Evolutionary conservation across 352 stramenopile genomes (phyloP).

Genomic region (Phytophthora macrochlamydospora): DNA sequence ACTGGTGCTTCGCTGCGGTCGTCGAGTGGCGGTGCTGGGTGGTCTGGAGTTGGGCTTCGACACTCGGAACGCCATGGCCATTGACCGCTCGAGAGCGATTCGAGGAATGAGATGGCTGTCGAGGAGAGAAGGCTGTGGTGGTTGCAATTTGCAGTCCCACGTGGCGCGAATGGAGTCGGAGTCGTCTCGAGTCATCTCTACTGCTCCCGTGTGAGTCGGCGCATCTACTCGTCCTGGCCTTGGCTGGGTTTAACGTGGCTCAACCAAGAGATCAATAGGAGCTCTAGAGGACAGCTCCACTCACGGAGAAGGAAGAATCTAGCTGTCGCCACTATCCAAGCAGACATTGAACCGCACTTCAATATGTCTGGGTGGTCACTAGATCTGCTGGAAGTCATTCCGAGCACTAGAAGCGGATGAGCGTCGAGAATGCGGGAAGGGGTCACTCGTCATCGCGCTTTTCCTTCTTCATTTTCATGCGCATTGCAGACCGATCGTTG

Average conservation of each 20-base stretch:
- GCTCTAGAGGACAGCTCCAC: background rate
- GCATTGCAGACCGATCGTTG: too few relatives aligned
- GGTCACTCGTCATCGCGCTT: too few relatives aligned
- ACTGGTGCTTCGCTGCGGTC: background rate
- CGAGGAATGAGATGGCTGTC: slow-evolving; percentile 1
- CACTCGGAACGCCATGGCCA: slow-evolving; percentile 2
- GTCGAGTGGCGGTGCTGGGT: slow-evolving; percentile 1
- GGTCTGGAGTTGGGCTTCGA: slow-evolving; percentile 16
- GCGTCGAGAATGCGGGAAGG: too few relatives aligned
- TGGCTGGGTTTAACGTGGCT: background rate
- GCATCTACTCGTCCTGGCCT: background rate
- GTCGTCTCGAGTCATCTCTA: background rate
- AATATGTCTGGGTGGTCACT: too few relatives aligned
- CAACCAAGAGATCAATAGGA: background rate
- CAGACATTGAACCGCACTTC: too few relatives aligned
- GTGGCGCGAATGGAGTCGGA: background rate
- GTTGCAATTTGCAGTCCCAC: too few relatives aligned
- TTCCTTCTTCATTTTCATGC: too few relatives aligned
- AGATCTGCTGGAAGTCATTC: too few relatives aligned
- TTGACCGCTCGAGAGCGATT: slow-evolving; percentile 5
- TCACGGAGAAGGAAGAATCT: background rate
- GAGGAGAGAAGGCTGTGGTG: too few relatives aligned
- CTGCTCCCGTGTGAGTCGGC: background rate
- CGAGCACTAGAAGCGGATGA: too few relatives aligned
- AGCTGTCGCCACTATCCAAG: background rate